A percentile compares a stretch with the other conserved stretches of the same genome.
These are phyloP conservation scores for Colletotrichum limetticola DNA, from an alignment of 2,329 filamentous ascomycete genomes.

Conservation along the genomic window DNA sequence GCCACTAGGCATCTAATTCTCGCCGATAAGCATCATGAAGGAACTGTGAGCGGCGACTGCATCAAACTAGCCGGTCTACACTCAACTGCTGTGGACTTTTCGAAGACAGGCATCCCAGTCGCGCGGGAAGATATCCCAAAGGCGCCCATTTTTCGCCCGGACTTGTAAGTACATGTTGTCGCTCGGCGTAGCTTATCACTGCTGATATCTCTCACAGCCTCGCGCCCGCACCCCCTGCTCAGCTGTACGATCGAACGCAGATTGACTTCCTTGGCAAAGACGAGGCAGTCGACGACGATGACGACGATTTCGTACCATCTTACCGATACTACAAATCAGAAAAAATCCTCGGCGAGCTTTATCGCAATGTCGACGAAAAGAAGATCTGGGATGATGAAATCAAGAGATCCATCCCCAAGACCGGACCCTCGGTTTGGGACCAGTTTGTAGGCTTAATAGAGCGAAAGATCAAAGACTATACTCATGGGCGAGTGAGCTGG, in stretches of 20 bases:
- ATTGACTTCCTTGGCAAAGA: conserved; percentile 47
- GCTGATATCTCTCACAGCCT: conserved; percentile 47
- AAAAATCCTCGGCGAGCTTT: conserved; percentile 77
- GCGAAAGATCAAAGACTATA: conserved; percentile 42
- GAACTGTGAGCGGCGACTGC: conserved; percentile 65
- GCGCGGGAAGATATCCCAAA: conserved; percentile 55
- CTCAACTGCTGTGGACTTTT: conserved; percentile 80
- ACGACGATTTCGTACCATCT: conserved; percentile 55
- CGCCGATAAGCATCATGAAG: conserved; percentile 65
- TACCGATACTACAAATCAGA: conserved; percentile 73
- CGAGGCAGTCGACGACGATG: conserved; percentile 56
- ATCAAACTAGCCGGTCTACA: conserved; percentile 69
- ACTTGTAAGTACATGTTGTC: conserved; percentile 59
- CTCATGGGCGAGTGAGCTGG: conserved; percentile 45
- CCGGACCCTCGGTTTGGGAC: conserved; percentile 55
- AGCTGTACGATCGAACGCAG: conserved; percentile 56
- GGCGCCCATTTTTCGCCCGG: conserved; percentile 55
- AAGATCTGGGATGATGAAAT: conserved; percentile 69
- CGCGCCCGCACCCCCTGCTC: conserved; percentile 56
- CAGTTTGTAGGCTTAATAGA: conserved; percentile 47
- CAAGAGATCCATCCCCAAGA: conserved; percentile 41
- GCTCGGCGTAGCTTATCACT: background rate
- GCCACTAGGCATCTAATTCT: conserved; percentile 72
- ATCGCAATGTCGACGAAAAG: conserved; percentile 77
- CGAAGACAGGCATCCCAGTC: conserved; percentile 76